Evolutionary conservation across 495 filamentous ascomycete genomes (phyloP).

Genomic region (Penicillium longicatenatum): DNA sequence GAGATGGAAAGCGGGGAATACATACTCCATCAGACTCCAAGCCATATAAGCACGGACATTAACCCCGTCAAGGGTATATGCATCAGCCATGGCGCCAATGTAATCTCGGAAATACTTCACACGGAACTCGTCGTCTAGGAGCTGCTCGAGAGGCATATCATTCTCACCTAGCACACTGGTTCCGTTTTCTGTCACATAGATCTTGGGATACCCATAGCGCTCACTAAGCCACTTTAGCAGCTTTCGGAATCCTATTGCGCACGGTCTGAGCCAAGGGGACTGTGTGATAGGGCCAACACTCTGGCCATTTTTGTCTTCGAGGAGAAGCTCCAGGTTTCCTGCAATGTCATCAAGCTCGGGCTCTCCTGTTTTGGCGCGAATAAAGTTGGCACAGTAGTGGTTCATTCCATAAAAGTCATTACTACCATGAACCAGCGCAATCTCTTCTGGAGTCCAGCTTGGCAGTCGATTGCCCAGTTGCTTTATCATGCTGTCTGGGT

Average conservation of each 20-base stretch:
- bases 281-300: conserved; percentile 75
- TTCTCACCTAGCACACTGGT: conserved; percentile 79
- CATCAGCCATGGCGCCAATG: conserved; percentile 69
- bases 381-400: conserved; percentile 82
- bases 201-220: conserved; percentile 69
- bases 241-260: conserved; percentile 71
- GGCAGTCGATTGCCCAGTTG: conserved; percentile 72
- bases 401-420: conserved; percentile 88
- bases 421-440: conserved; percentile 67
- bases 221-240: conserved; percentile 78
- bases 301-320: conserved; percentile 67
- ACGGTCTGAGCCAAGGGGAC: conserved; percentile 72
- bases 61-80: conserved; percentile 65
- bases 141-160: conserved; percentile 65
- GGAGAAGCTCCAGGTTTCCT: conserved; percentile 69
- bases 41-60: conserved; percentile 74
- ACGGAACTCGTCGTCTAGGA: conserved; percentile 74
- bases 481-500: conserved; percentile 74
- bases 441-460: conserved; percentile 63
- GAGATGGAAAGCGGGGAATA: conserved; percentile 4
- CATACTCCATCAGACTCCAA: conserved; percentile 76
- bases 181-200: conserved; percentile 84
- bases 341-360: conserved; percentile 64
- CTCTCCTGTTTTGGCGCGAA: conserved; percentile 64
- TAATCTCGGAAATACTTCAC: conserved; percentile 75